Evolutionary conservation across 768 basidiomycete genomes (phyloP).

Genomic region (Leucosporidium yakuticum): DNA sequence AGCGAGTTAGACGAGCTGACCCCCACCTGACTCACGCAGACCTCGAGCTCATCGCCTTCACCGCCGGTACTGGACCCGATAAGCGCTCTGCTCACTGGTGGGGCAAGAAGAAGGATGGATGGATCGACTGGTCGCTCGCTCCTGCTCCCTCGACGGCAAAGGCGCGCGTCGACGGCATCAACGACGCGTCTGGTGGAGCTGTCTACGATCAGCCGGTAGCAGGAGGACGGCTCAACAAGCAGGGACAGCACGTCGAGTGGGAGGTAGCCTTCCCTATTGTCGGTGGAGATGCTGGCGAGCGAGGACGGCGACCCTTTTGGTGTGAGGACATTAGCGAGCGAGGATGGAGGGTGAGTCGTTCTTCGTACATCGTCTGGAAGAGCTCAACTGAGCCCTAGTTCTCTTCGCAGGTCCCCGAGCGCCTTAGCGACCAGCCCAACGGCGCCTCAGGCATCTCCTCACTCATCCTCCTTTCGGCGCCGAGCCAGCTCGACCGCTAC

Average conservation of each 20-base stretch:
- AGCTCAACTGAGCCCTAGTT: not conserved
- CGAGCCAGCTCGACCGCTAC: not conserved
- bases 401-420: not conserved
- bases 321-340: slow-evolving; percentile 7
- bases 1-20: not conserved
- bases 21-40: not conserved
- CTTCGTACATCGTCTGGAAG: not conserved
- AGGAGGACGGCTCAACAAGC: slow-evolving; percentile 4
- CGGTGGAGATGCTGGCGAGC: not conserved
- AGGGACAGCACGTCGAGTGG: slow-evolving; percentile 20
- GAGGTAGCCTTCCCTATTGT: slow-evolving; percentile 10
- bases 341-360: not conserved
- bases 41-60: slow-evolving; percentile 25
- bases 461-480: not conserved
- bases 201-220: not conserved
- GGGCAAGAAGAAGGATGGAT: slow-evolving; percentile 12
- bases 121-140: slow-evolving; percentile 18
- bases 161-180: not conserved
- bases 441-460: not conserved
- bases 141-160: not conserved
- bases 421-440: not conserved
- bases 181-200: not conserved
- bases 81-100: slow-evolving; percentile 8
- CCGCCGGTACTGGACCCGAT: not conserved
- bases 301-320: slow-evolving; percentile 1